Evolutionary conservation across 179 eudicot species (phyloP), one percentile per base, ranked within the genome.

Genomic region (Carnegiea gigantea): DNA sequence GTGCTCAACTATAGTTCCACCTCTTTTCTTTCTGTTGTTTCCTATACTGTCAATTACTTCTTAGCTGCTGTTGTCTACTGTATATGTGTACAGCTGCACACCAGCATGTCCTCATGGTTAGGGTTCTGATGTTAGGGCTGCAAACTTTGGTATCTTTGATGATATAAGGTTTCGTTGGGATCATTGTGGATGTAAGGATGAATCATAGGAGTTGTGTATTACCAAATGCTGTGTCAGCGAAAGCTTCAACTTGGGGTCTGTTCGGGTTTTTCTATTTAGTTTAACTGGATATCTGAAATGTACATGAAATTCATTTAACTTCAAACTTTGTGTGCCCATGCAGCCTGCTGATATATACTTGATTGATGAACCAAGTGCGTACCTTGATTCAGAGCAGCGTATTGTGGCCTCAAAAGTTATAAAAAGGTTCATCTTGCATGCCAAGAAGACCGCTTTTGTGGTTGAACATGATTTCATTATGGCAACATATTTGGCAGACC

Each of bases 341-440:
- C 93, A 96, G 98, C 98, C 99, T 70, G 99, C 99, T 20, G 98
- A 96, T 81, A 94, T 96, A 14, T 96, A 96, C 78, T 88, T 96
- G 89, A 94, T 96, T 23, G 99, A 96, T 80, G 98, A 96, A 84
- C 98, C 99, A 38, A 96, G 99, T 92, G 99, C 98, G 12, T 96
- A 92, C 84, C 97, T 96, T 8, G 99, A 96, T 81, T 94, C 99
- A 7, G 99, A 96, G 89, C 97, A 94, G 87, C 98, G 99, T 88
- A 94, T 96, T 79, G 97, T 96, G 60, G 98, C 99, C 77, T 94
- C 99, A 6, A 96, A 94, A 87, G 99, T 94, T 78, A 94, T 96
- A 44, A 96, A 96, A 89, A 92, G 99, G 84, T 96, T 94, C 81
- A 92, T 96, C 77, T 93, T 96, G 26, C 98, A 94, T 81, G 98